Evolutionary conservation across 352 stramenopile species (phyloP), one percentile per base, ranked within the genome.

Genomic region (Globisporangium lucens): DNA sequence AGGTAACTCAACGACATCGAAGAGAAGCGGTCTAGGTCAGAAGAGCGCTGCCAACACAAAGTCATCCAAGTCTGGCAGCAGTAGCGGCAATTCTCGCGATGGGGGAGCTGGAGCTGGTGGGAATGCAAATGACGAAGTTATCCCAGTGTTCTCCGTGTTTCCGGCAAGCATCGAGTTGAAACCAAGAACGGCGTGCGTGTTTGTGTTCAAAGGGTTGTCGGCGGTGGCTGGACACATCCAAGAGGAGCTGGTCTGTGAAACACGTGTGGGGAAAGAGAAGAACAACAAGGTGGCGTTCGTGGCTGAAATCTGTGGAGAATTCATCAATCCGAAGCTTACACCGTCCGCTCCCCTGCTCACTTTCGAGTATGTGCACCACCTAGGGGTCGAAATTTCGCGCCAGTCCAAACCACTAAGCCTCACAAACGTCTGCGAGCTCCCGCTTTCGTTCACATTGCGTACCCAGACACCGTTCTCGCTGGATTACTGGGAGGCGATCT

Each of bases 221-320:
- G 74, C 78, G 1, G 69, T 62, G 0, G 61, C 87, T 22, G 92
- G 93, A 9, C 36, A 76, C 2, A 74, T 97, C 27, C 67, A 79
- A 41, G 95, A 98, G 70, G 75, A 93, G 13, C 72, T 98, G 12
- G 77, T 97, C 8, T 98, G 95, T 49, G 91, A 98, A 71, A 94
- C 89, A 2, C 91, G 89, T 15, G 88, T 98, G 10, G 91, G 92
- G 13, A 98, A 98, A 70, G 95, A 98, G 61, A 98, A 98, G 70
- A 78, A 72, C 56, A 83, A 71, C 64, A 92, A 83, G 73, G 71
- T 96, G 10, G 91, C 97, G 17, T 97, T 98, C 47, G 74, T 87
- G 60, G 97, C 90, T 9, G 76, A 94, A 43, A 83, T 97, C n/a
- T 73, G 73, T 2, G 94, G 89, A 5, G 78, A 97, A n/a, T 98